These are phyloP conservation scores for Penicillium verhagenii DNA, from an alignment of 495 filamentous ascomycete genomes.

Conservation along the genomic window DNA sequence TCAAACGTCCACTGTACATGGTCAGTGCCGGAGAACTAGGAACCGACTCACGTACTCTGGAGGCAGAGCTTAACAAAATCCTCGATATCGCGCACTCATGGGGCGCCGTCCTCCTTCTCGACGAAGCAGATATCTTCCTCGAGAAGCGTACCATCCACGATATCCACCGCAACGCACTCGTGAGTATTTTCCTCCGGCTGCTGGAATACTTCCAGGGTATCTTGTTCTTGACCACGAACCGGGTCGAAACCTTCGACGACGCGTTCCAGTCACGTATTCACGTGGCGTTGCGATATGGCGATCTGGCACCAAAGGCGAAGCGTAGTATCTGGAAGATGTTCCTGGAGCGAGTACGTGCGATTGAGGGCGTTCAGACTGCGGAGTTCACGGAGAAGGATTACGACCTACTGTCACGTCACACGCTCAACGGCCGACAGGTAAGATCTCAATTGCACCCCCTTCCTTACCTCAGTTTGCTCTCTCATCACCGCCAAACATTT, in stretches of 20 bases:
- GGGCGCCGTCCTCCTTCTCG: slow-evolving; percentile 76
- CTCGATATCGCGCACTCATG: slow-evolving; percentile 85
- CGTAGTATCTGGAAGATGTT: slow-evolving; percentile 87
- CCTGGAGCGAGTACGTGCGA: slow-evolving; percentile 63
- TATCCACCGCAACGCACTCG: slow-evolving; percentile 73
- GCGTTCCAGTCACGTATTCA: slow-evolving; percentile 70
- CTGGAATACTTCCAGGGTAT: slow-evolving; percentile 80
- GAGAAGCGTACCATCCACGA: slow-evolving; percentile 70
- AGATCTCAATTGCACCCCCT: slow-evolving; percentile 14
- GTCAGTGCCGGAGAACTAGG: slow-evolving; percentile 81
- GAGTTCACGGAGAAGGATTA: slow-evolving; percentile 69
- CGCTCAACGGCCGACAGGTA: slow-evolving; percentile 84
- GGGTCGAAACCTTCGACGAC: slow-evolving; percentile 70
- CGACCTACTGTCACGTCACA: slow-evolving; percentile 63
- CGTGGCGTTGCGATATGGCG: slow-evolving; percentile 75
- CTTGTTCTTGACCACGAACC: slow-evolving; percentile 78
- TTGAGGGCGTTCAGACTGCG: slow-evolving; percentile 58
- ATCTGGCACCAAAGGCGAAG: slow-evolving; percentile 72
- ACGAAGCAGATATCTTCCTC: slow-evolving; percentile 79
- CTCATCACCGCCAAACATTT: too few species aligned
- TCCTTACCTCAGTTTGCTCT: not conserved
- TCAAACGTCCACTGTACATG: slow-evolving; percentile 82
- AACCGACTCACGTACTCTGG: slow-evolving; percentile 73
- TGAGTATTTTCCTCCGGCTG: slow-evolving; percentile 70
- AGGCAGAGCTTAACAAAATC: slow-evolving; percentile 78